phyloP scores from a whole-genome alignment of 2,329 filamentous ascomycete species.

The Chrysosporium keratinophilum region DNA sequence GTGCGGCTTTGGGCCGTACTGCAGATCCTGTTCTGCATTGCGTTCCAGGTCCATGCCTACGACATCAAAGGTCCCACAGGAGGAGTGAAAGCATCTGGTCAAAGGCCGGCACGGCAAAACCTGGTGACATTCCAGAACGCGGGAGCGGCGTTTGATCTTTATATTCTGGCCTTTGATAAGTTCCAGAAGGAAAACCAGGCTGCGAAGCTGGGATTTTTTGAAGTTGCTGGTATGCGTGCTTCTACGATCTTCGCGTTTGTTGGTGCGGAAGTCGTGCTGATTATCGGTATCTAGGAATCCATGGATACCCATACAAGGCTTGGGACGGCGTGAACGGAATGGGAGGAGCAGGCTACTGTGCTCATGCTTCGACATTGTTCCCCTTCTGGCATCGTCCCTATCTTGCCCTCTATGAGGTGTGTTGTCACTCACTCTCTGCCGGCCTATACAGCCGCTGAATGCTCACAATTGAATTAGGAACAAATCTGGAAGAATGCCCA shows the following conservation, averaged over 20 bases:
- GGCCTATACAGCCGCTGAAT: neutral
- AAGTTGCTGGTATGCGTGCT: slow-evolving; percentile 56
- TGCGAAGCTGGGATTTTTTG: slow-evolving; percentile 62
- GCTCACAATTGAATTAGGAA: slow-evolving; percentile 23
- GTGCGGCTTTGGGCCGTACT: slow-evolving; percentile 8
- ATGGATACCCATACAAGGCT: slow-evolving; percentile 57
- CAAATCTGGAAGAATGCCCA: slow-evolving; percentile 32
- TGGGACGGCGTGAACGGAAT: slow-evolving; percentile 46
- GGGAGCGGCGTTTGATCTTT: slow-evolving; percentile 58
- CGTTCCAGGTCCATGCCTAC: slow-evolving; percentile 8
- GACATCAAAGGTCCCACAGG: slow-evolving; percentile 22
- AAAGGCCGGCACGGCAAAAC: slow-evolving; percentile 47
- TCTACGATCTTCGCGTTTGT: neutral
- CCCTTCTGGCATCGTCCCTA: slow-evolving; percentile 78
- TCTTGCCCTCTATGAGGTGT: slow-evolving; percentile 51
- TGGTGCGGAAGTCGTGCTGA: neutral
- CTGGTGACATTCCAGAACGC: slow-evolving; percentile 56
- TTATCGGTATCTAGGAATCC: slow-evolving; percentile 51
- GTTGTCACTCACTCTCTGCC: neutral
- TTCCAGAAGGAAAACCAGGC: slow-evolving; percentile 59
- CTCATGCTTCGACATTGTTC: slow-evolving; percentile 65
- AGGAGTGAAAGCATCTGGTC: slow-evolving; percentile 23
- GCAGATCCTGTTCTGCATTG: slow-evolving; percentile 4
- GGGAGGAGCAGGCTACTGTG: slow-evolving; percentile 60
- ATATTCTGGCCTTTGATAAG: slow-evolving; percentile 61